Evolutionary conservation across 192 early-diverging fungal species (phyloP), one percentile per base, ranked within the genome.

Genomic region (Coemansia sp.): DNA sequence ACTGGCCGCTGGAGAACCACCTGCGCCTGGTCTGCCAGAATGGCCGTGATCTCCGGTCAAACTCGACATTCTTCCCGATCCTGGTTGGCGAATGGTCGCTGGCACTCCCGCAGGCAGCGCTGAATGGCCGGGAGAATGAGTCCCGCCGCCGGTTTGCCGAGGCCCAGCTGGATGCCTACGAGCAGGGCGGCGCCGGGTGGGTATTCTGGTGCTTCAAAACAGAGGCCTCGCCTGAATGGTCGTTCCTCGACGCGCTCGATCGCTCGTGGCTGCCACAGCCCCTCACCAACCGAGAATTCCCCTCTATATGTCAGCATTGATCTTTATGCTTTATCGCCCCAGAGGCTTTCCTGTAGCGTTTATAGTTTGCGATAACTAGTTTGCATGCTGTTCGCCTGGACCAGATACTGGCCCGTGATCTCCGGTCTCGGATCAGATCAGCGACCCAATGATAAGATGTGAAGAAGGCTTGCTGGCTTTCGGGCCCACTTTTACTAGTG

Each of bases 131-230:
- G 4, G 41, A 66, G 35, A 72, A 78, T 6, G 77, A 84, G 48
- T 80, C 82, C 19, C 33, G 82, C 4, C 54, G 58, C 7, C 49
- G 65, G 16, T 85, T 83, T 64, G 73, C 81, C 43, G 69, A 76
- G 27, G 77, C 74, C 0, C 85, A 88, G 42, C 44, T 88, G 35
- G 82, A 85, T 53, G 77, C 85, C 0, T 88, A 80, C 45, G 82
- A 85, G 44, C 45, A 42, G 38, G 71, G 70, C 26, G 70, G 79
- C 1, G 60, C 77, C 21, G 85, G 83, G 0, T 87, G 85, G 83
- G 72, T 81, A 18, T 87, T 78, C 32, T 87, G 85, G 85, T 83
- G 79, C 47, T 85, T 83, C 53, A 87, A 87, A 51, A 82, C 83
- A 0, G 83, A 87, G 23, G 48, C 54, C n/a, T 82, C 81, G 7